Evolutionary conservation across 768 basidiomycete genomes (phyloP), one percentile per base, ranked within the genome.

Genomic region (Boletus insuetus): DNA sequence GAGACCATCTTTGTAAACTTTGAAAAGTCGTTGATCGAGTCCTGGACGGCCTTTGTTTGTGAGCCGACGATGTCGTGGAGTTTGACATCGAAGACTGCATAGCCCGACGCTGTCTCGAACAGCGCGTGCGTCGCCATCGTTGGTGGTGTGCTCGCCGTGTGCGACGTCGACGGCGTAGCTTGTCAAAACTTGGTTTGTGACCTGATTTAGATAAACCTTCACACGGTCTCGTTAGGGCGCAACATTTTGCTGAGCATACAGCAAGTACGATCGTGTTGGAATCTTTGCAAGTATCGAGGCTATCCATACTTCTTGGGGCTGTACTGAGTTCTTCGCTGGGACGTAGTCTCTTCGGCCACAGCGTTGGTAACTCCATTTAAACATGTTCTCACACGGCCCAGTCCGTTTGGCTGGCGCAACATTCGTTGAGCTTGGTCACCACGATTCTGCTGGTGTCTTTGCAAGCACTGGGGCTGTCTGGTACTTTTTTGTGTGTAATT

Each of bases 1-100:
- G 86, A 79, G 58, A 97, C 91, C 89, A 96, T 94, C 78, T 93
- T 94, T 55, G 82, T 79, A 72, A 98, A 98, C 73, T 90, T 94
- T 62, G 83, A 75, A 62, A 94, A 78, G 73, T 98, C 93, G 60
- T 80, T 80, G 66, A 98, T 87, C 41, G 91, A 91, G 53, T 89
- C 84, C 74, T 96, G 95, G 40, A 93, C 86, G 34, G 82, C 80
- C 66, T 79, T 78, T 34, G 89, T 84, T 67, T 86, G 85, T 46
- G 90, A 79, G 20, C 87, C 96, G 68, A 98, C 87, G 58, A 94
- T 86, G 74, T 98, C 96, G 49, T 83, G 79, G 46, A 93, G 82
- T 63, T 89, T 89, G 60, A 87, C 86, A 69, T 94, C 83, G 71
- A 97, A 96, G 53, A 97, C 79, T 49, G 92, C 93, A 81, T 95